Conservation (phyloP, 2,329 filamentous ascomycete species). For the Penicillium sp. region DNA sequence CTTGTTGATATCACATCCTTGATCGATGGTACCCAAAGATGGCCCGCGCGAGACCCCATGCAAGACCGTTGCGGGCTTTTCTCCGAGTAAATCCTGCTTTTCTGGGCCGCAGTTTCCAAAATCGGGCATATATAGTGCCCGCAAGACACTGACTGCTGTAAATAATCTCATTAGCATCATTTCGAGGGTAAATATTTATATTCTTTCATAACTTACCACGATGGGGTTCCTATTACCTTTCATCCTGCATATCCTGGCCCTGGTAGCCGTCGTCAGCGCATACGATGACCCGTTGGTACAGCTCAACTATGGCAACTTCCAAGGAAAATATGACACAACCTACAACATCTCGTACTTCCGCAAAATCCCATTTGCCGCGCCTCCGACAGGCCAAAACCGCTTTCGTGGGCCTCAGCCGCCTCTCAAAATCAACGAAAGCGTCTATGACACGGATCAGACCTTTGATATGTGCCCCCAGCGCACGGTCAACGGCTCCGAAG, state of each 20-base stretch:
- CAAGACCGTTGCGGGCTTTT: neutral
- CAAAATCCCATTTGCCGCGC: slow-evolving; percentile 63
- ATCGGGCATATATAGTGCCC: slow-evolving; percentile 10
- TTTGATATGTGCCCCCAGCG: slow-evolving; percentile 63
- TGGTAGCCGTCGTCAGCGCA: slow-evolving; percentile 9
- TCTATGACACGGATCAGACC: slow-evolving; percentile 56
- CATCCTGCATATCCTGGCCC: slow-evolving; percentile 5
- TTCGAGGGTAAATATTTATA: neutral
- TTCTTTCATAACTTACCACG: neutral
- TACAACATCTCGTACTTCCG: slow-evolving; percentile 63
- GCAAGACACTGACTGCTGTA: too few relatives aligned
- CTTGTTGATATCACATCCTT: neutral
- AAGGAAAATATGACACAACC: slow-evolving; percentile 51
- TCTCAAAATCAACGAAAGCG: slow-evolving; percentile 46
- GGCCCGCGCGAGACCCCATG: neutral
- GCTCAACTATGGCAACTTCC: slow-evolving; percentile 55
- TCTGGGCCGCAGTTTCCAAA: neutral
- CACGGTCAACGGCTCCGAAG: slow-evolving; percentile 59
- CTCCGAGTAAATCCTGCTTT: neutral
- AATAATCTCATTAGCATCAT: neutral
- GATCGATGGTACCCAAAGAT: neutral
- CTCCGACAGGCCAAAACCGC: slow-evolving; percentile 58
- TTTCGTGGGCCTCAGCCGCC: slow-evolving; percentile 64
- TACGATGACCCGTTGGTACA: slow-evolving; percentile 38
- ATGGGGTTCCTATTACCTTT: slow-evolving; percentile 4